Conservation (phyloP, 1,139 yeast species). For the Suhomyces atakaporum region DNA sequence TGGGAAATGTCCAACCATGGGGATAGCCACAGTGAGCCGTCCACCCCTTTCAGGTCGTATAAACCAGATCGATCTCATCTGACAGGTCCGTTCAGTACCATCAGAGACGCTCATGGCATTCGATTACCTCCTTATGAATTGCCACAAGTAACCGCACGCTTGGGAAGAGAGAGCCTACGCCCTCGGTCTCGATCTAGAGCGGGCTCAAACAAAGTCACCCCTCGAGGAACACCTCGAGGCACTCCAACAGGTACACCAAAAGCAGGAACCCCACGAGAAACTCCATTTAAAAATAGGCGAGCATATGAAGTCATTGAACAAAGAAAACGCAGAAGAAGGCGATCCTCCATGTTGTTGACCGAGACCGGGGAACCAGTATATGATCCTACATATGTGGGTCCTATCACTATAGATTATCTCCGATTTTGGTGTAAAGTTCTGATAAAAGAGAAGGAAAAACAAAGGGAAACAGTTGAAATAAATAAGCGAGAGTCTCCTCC, state of each 20-base stretch:
- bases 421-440: conserved; percentile 38
- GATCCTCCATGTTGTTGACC: conserved; percentile 35
- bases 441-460: conserved; percentile 24
- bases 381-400: conserved; percentile 39
- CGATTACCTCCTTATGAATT: conserved; percentile 32
- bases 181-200: conserved; percentile 14
- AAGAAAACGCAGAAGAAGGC: conserved; percentile 22
- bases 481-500: too few relatives aligned
- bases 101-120: conserved; percentile 7
- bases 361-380: conserved; percentile 27
- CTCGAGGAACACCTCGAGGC: conserved; percentile 11
- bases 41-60: conserved; percentile 25
- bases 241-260: conserved; percentile 10
- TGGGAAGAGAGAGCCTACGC: conserved; percentile 3
- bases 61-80: conserved; percentile 8
- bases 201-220: conserved; percentile 9
- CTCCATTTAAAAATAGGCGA: conserved; percentile 11
- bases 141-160: conserved; percentile 23
- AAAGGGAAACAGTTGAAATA: conserved; percentile 12
- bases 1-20: conserved; percentile 1
- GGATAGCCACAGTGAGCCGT: conserved; percentile 28
- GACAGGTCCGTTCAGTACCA: conserved; percentile 12
- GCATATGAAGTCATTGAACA: conserved; percentile 15
- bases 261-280: conserved; percentile 3
- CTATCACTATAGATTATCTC: conserved; percentile 42